Conservation (phyloP, 352 stramenopile genomes). For the Globisporangium iwayamae region DNA sequence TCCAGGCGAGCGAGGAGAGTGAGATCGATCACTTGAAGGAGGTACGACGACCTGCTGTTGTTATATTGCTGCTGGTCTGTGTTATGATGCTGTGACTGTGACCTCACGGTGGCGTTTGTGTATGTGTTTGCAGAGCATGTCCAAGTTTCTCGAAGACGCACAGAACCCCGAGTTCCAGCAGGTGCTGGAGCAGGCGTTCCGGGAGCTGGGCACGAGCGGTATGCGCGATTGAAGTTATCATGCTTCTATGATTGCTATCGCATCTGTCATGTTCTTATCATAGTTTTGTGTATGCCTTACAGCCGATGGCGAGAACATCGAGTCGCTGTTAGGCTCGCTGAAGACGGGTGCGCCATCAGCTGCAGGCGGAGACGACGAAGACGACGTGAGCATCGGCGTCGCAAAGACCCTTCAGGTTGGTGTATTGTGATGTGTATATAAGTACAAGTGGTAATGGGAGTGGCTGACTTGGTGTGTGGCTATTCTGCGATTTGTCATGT, state of each 20-base stretch:
- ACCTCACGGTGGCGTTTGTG: neutral
- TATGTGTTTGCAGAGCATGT: conserved; percentile 57
- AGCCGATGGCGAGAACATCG: conserved; percentile 65
- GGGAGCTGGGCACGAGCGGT: conserved; percentile 74
- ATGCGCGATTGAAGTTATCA: conserved; percentile 6
- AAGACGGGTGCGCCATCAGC: conserved; percentile 15
- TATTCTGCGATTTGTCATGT: neutral
- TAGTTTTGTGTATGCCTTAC: conserved; percentile 5
- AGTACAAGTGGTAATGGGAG: neutral
- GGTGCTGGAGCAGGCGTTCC: conserved; percentile 83
- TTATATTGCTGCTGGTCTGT: neutral
- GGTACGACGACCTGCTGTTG: conserved; percentile 22
- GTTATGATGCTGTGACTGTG: neutral
- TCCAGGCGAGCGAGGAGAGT: conserved; percentile 36
- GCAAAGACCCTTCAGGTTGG: conserved; percentile 80
- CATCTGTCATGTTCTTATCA: conserved; percentile 5
- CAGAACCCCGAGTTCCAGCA: conserved; percentile 87
- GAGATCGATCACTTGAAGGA: conserved; percentile 68
- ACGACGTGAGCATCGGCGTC: conserved; percentile 78
- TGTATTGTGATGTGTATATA: neutral
- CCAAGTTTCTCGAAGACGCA: conserved; percentile 81
- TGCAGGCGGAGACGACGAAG: conserved; percentile 33
- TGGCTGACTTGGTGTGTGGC: neutral
- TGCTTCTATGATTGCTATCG: neutral
- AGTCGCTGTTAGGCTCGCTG: conserved; percentile 65